Base-by-base conservation (phyloP, 192 early-diverging fungal species). In the Spizellomyces punctatus region DNA sequence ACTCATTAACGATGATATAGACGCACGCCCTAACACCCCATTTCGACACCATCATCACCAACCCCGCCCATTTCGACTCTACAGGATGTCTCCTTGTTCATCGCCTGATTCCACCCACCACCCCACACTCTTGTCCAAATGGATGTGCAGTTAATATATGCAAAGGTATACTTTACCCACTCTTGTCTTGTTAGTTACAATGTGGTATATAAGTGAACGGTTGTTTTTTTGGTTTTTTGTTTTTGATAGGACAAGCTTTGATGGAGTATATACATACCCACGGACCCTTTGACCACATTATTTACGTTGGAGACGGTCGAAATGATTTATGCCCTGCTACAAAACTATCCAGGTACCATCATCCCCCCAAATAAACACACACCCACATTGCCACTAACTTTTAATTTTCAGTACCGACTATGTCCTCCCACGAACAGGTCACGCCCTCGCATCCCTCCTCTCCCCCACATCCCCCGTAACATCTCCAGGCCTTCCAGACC, bases 61-160 rank as follows among this genome's bases (percentile, higher is more conserved):
- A 90, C 50, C 86, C 88, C 2, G 82, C 79, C 9, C 57, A 73
- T 14, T 76, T 83, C 48, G 82, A 85, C 50, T 64, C 75, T 5
- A 56, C 69, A 16, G 84, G 78, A 2, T 67, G 79, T 47, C 67
- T 89, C 12, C 64, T 76, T 27, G 68, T 90, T 42, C 57, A 58
- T 6, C 78, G 88, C 48, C 79, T 79, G 44, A 80, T 68, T 43
- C 58, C 66, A 8, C 36, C 19, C 44, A 60, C 36, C 14, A 12
- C 42, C 9, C 86, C 81, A 22, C 88, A 88, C 65, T 46, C 62
- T 45, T 89, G 87, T 66, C 64, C 69, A 17, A 74, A 82, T 46
- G 73, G 78, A 49, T 90, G 89, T 55, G 71, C 82, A 12, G 66
- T 76, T 7, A 90, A 90, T 63, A 77, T 90, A 19, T 90, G 89